Base-by-base conservation (phyloP, 208 protist species). In the Balamuthia mandrillaris region DNA sequence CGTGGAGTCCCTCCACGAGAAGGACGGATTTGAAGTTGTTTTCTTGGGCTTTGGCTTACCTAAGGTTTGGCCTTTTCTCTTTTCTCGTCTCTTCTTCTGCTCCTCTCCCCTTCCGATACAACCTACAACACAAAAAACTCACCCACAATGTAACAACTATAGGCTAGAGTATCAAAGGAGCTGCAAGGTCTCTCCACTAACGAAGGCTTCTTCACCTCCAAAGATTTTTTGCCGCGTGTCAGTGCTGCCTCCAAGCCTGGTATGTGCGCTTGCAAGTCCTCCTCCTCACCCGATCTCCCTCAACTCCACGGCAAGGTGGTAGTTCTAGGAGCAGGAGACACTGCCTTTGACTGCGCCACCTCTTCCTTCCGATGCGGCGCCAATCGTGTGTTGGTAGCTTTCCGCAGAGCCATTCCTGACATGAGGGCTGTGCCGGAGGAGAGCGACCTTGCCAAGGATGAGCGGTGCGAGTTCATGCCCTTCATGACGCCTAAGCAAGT, bases 241-340 rank as follows among this genome's bases (percentile, higher is more conserved):
- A 66, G 85, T n/a, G 84, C 90, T 18, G 91, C 81, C 10, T 88
- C 86, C 45, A 96, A 96, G 84, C 52, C 74, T 6, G 93, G 94
- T n/a, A 88, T 96, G 75, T 94, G 90, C 72, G 86, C 85, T 27
- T 94, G 92, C 68, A 90, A 93, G 42, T 47, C 74, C 1, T 41
- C 51, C 49, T 47, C 60, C 18, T n/a, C n/a, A n/a, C n/a, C n/a
- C n/a, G 33, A 89, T 10, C 82, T 94, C 10, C 92, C 92, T 14
- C 65, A 92, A 47, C 60, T 97, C 2, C 56, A 84, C 44, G 96
- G 95, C 35, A 84, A 93, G 41, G 95, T 97, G 3, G 68, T 97
- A 24, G 94, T 97, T 12, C 78, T 97, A 12, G 96, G 96, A 49
- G 94, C 95, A 61, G 96, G 96, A 41, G 96, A 97, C 88, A 96